phyloP scores from a whole-genome alignment of 805 yeast genomes.

The Lipomyces orientalis region DNA sequence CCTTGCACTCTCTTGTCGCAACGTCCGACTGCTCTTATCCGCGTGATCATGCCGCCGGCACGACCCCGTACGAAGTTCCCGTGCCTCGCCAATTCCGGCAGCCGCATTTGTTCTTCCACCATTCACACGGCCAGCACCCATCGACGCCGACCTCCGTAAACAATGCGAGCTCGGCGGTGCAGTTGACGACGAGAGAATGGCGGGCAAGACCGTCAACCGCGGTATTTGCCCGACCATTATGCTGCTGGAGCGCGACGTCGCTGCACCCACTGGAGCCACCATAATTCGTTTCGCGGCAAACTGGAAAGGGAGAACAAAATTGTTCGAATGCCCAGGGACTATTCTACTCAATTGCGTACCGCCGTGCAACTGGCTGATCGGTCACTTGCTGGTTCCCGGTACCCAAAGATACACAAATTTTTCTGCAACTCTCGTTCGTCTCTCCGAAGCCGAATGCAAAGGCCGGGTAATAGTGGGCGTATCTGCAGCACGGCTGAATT shows the following conservation, averaged over 20 bases:
- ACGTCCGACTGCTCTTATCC: not conserved
- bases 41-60: not conserved
- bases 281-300: not conserved
- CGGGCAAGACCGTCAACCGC: not conserved
- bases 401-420: not conserved
- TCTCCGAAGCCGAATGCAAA: not conserved
- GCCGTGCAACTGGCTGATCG: not conserved
- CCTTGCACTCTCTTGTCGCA: not conserved
- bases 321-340: not conserved
- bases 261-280: constrained; percentile 1
- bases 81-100: not conserved
- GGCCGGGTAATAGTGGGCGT: not conserved
- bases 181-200: not conserved
- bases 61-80: not conserved
- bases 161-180: not conserved
- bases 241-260: not conserved
- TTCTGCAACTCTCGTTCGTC: not conserved
- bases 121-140: not conserved
- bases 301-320: not conserved
- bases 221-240: not conserved
- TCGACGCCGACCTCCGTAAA: not conserved
- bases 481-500: not conserved
- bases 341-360: not conserved
- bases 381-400: not conserved
- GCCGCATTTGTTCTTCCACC: not conserved